Percentiles rank a stretch among this genome's conserved stretches.
Conservation (phyloP, 805 yeast species). For the Lipomyces kockii region DNA sequence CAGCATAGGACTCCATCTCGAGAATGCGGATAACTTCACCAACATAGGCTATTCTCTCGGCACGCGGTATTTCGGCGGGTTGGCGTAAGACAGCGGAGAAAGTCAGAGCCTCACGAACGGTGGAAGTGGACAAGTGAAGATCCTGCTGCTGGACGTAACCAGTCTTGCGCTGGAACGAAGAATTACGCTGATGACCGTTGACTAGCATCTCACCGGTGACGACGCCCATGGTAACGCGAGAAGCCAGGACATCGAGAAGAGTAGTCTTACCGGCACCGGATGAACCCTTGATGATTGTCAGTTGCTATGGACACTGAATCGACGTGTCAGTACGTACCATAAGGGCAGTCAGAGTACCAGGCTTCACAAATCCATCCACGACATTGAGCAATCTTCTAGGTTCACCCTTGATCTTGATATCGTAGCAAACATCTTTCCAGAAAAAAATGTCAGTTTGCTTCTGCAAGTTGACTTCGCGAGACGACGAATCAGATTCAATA, state of each 20-base stretch:
- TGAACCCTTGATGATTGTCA: constrained; percentile 53
- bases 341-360: constrained; percentile 78
- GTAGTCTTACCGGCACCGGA: constrained; percentile 88
- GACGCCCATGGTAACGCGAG: constrained; percentile 71
- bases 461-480: constrained; percentile 25
- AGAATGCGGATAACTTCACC: constrained; percentile 67
- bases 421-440: constrained; percentile 77
- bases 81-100: constrained; percentile 78
- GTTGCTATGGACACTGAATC: not conserved
- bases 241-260: constrained; percentile 69
- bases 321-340: constrained; percentile 49
- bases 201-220: constrained; percentile 75
- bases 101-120: constrained; percentile 74
- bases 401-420: constrained; percentile 64
- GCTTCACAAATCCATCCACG: constrained; percentile 83
- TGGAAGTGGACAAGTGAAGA: constrained; percentile 67
- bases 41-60: constrained; percentile 69
- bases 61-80: constrained; percentile 57
- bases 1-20: constrained; percentile 73
- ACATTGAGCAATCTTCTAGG: constrained; percentile 63
- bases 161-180: constrained; percentile 74
- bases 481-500: constrained; percentile 16
- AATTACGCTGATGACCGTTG: constrained; percentile 66
- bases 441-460: constrained; percentile 59
- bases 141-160: constrained; percentile 86